Evolutionary conservation across 169 alveolate species (phyloP), one percentile per base, ranked within the genome.

Genomic region (Cyclospora cayetanensis): DNA sequence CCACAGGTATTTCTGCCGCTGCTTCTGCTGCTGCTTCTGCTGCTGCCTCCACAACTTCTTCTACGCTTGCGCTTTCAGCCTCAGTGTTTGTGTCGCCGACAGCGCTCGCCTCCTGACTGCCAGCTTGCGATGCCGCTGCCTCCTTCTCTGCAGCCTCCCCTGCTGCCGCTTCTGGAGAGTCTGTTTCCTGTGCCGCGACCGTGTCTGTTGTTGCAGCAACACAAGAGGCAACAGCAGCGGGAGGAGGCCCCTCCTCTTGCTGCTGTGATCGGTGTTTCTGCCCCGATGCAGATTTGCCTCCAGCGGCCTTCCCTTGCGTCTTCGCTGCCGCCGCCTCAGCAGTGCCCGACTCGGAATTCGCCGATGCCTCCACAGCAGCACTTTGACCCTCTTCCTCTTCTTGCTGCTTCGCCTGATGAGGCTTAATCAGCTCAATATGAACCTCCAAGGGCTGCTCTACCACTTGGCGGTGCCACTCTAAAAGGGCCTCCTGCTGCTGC

Each of bases 391-490:
- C 9, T 25, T 9, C 20, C 84, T 70, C 55, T 29, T 25, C 31
- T 31, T 39, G 2, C 77, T 55, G 70, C 70, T 55, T 20, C 70
- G 9, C 34, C 29, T 55, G 15, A 20, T 55, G 31, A 9, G 29
- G 70, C 29, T 9, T 55, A 11, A 66, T 66, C 3, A 66, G n/a
- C 41, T 66, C 79, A 7, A 66, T 31, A 9, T 12, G 22, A 5
- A 66, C 79, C 79, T 66, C 79, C 37, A 66, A 15, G 46, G 39
- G 79, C 79, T 27, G 79, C 79, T 31, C 79, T 42, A 66, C 79
- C 39, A 66, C 79, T 42, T 31, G 35, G 43, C 41, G 79, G 22
- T 66, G 79, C 79, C 79, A 66, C 9, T n/a, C 79, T 9, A 66
- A 27, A 11, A 55, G 70, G 31, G 70, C 70, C 70, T 55, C 70